Conservation (phyloP, 495 filamentous ascomycete species). For the Penicillium paxilli region DNA sequence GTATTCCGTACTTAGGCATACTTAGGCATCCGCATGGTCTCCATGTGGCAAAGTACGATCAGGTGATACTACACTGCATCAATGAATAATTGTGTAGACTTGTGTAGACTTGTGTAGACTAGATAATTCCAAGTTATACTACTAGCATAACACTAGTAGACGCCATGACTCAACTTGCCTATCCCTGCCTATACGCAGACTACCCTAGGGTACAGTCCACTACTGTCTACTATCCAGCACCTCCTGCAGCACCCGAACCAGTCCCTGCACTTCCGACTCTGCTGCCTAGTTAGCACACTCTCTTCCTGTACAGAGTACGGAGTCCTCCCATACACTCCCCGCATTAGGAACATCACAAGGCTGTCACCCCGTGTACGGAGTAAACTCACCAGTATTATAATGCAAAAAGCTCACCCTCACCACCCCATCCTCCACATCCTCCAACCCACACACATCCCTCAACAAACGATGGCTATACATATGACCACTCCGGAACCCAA, state of each 20-base stretch:
- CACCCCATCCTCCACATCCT: conserved; percentile 55
- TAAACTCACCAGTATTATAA: conserved; percentile 74
- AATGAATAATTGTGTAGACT: too few relatives aligned
- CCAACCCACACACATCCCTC: conserved; percentile 58
- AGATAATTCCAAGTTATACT: too few relatives aligned
- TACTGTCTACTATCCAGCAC: neutral
- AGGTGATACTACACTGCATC: too few relatives aligned
- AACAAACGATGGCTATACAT: conserved; percentile 67
- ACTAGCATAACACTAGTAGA: too few relatives aligned
- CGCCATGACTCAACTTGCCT: too few relatives aligned
- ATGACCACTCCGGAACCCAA: conserved; percentile 65
- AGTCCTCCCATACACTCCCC: neutral
- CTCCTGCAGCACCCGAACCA: conserved; percentile 49
- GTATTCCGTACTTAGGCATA: neutral
- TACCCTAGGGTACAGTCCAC: too few relatives aligned
- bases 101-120: too few relatives aligned
- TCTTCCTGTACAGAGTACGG: neutral
- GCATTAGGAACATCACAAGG: too few relatives aligned
- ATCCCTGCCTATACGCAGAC: too few relatives aligned
- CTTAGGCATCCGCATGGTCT: too few relatives aligned
- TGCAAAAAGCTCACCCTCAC: conserved; percentile 71
- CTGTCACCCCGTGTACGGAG: too few relatives aligned
- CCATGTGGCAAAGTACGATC: too few relatives aligned
- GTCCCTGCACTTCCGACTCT: conserved; percentile 57
- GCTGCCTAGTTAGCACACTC: conserved; percentile 15